phyloP scores from a whole-genome alignment of 2,329 filamentous ascomycete species.

The Alternaria gansuensis region DNA sequence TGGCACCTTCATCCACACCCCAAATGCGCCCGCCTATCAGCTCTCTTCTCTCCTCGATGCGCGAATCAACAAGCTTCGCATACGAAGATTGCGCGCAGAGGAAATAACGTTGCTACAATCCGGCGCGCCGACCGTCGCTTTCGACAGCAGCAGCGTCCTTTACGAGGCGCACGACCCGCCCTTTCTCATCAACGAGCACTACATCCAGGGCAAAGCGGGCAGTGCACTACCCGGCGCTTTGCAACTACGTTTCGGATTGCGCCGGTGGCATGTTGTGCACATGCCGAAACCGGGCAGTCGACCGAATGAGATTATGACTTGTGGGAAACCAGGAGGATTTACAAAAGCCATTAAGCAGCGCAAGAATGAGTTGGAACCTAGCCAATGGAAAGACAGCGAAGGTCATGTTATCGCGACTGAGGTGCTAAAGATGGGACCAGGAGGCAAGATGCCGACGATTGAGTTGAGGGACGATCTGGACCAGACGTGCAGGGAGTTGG shows the following conservation, averaged over 20 bases:
- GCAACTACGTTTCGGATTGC: constrained; percentile 29
- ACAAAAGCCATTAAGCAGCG: constrained; percentile 22
- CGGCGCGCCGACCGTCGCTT: constrained; percentile 29
- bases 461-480: constrained; percentile 34
- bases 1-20: constrained; percentile 41
- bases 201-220: constrained; percentile 28
- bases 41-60: constrained; percentile 39
- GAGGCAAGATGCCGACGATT: constrained; percentile 34
- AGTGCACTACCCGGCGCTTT: constrained; percentile 30
- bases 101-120: constrained; percentile 31
- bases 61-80: constrained; percentile 29
- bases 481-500: constrained; percentile 37
- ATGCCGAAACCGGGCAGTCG: constrained; percentile 24
- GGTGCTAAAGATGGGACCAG: constrained; percentile 23
- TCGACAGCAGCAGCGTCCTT: constrained; percentile 27
- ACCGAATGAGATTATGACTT: constrained; percentile 29
- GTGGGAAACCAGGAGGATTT: constrained; percentile 33
- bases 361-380: constrained; percentile 29
- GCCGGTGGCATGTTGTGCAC: constrained; percentile 34
- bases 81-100: constrained; percentile 32
- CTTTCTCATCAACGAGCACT: constrained; percentile 34
- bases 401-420: constrained; percentile 37
- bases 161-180: constrained; percentile 43
- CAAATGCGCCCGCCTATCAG: constrained; percentile 37
- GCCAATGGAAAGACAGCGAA: constrained; percentile 35